phyloP scores from a whole-genome alignment of 768 basidiomycete species.

The Hericium erinaceus region DNA sequence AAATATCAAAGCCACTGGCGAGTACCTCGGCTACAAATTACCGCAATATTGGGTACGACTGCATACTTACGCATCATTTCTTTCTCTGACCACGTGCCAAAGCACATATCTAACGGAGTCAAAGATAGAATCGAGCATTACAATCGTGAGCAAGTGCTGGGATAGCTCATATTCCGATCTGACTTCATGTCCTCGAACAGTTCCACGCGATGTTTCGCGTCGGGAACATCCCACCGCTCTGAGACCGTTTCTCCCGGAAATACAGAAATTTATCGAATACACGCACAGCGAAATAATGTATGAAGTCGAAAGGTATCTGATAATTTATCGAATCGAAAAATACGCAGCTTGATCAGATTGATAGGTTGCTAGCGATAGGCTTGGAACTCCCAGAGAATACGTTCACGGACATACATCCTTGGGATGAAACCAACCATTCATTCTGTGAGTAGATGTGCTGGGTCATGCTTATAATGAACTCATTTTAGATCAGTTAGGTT shows the following conservation, averaged over 20 bases:
- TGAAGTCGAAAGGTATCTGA: constrained; percentile 13
- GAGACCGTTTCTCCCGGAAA: constrained; percentile 43
- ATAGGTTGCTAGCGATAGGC: constrained; percentile 40
- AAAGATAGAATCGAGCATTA: constrained; percentile 58
- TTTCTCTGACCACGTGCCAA: background rate
- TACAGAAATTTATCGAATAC: constrained; percentile 38
- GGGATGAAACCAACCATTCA: constrained; percentile 20
- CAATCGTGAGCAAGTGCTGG: constrained; percentile 33
- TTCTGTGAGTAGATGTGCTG: constrained; percentile 8
- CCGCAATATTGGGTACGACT: constrained; percentile 41
- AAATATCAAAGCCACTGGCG: constrained; percentile 31
- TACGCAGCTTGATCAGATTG: too few species aligned
- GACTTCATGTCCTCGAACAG: constrained; percentile 20
- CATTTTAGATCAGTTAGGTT: constrained; percentile 35
- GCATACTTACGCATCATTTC: background rate
- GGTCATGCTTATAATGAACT: background rate
- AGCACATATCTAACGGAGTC: constrained; percentile 58
- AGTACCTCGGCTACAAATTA: constrained; percentile 48
- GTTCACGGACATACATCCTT: constrained; percentile 37
- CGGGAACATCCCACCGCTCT: constrained; percentile 41
- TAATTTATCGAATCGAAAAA: background rate
- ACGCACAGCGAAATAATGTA: constrained; percentile 45
- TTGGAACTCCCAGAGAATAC: constrained; percentile 47
- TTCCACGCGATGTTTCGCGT: constrained; percentile 39
- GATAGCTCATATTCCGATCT: background rate